Evolutionary conservation across 208 protist genomes (phyloP), one percentile per base, ranked within the genome.

Genomic region (Acanthamoeba castellanii): DNA sequence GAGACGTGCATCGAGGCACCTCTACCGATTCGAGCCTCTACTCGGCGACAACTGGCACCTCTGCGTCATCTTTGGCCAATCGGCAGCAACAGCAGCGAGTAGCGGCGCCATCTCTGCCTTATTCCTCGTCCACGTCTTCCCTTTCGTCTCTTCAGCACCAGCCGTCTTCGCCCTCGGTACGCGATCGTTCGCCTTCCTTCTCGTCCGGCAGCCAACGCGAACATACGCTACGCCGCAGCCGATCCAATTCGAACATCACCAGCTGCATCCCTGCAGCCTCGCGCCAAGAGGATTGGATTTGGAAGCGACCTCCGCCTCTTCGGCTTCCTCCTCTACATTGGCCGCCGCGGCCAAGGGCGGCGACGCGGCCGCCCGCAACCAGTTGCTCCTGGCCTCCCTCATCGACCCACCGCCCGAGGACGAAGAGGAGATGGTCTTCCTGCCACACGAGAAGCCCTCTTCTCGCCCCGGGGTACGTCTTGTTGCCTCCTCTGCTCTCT

Each of bases 401-500:
- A 42, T 82, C 74, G 74, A 82, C 37, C 42, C 64, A 14, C 74
- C 42, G 74, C 32, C 74, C 32, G 74, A 82, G 74, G 74, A 82
- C 74, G 74, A 82, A 8, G 74, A 82, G 37, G 74, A 82, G 37
- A 82, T 82, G 74, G 74, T 82, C 37, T 82, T 82, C 25, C 74
- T 82, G 74, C 74, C 74, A 9, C 74, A 82, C 74, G 74, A 82
- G 37, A 82, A 82, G 74, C 74, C 74, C 37, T 82, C 74, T 20
- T 72, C 64, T 5, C 74, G 74, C 8, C 32, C 74, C 5, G 37
- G 34, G 13, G 74, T 82, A 82, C 74, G 74, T 82, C 16, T 0
- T 13, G 32, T 9, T 45, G 6, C 30, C 7, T 20, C 37, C 50
- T 55, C 50, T 9, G 50, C 8, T 82, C 74, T 52, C 11, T 52